phyloP scores from a whole-genome alignment of 345 rosid genomes.

The Noccaea caerulescens region DNA sequence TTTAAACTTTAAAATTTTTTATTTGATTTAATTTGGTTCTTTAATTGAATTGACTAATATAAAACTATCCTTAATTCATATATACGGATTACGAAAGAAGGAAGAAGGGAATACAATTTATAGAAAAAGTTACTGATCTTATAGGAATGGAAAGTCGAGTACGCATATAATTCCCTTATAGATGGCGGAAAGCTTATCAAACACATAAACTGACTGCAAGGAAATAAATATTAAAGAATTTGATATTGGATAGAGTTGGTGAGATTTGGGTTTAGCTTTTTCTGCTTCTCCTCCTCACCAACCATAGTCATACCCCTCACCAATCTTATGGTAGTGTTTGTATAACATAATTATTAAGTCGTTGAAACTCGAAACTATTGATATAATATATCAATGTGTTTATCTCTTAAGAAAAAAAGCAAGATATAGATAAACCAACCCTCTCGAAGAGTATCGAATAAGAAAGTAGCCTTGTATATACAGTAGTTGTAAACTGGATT shows the following conservation, averaged over 20 bases:
- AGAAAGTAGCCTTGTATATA: not conserved
- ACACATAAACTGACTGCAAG: conserved; percentile 5
- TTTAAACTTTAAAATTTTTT: too few species aligned
- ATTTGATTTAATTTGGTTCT: too few species aligned
- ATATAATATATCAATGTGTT: not conserved
- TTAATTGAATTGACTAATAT: too few species aligned
- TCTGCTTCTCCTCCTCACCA: conserved; percentile 21
- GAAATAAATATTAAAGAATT: conserved; percentile 3
- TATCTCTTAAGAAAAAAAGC: conserved; percentile 2
- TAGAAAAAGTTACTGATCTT: not conserved
- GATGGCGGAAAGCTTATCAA: conserved; percentile 29
- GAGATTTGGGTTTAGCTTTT: conserved; percentile 33
- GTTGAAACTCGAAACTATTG: not conserved
- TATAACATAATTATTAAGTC: not conserved
- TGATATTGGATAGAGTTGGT: conserved; percentile 37
- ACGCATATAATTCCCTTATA: conserved; percentile 15
- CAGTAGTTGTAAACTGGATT: too few species aligned
- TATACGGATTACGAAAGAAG: not conserved
- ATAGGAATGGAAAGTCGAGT: conserved; percentile 17
- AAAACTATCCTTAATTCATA: too few species aligned
- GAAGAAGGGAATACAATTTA: not conserved
- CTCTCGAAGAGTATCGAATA: not conserved
- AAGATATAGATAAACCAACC: not conserved
- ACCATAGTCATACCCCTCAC: conserved; percentile 30
- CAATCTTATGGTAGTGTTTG: conserved; percentile 29